Conservation (phyloP, 2,329 filamentous ascomycete species). For the Fusarium sp. region DNA sequence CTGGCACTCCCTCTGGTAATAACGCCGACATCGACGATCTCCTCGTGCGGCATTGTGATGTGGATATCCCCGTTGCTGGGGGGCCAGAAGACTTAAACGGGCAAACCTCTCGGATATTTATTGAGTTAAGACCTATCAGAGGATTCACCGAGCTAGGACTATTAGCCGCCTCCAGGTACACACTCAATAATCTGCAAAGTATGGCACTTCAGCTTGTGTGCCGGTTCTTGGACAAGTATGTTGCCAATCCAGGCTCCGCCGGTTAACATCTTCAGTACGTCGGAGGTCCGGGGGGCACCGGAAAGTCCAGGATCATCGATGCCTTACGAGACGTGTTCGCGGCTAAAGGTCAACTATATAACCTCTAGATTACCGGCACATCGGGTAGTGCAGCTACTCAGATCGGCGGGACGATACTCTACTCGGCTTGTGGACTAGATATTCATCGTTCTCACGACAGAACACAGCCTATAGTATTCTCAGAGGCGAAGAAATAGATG, state of each 20-base stretch:
- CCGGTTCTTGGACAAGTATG: constrained; percentile 11
- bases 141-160: constrained; percentile 6
- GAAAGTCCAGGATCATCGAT: constrained; percentile 13
- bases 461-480: background rate
- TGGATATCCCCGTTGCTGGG: too few relatives aligned
- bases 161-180: constrained; percentile 1
- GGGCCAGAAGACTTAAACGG: too few relatives aligned
- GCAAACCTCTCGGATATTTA: too few relatives aligned
- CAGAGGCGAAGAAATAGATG: constrained; percentile 15
- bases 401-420: constrained; percentile 3
- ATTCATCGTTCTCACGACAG: background rate
- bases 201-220: constrained; percentile 18
- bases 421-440: background rate
- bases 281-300: constrained; percentile 8
- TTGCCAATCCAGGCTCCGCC: background rate
- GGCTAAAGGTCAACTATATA: constrained; percentile 2
- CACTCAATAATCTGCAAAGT: constrained; percentile 13
- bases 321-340: constrained; percentile 4
- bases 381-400: constrained; percentile 8
- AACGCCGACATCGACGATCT: constrained; percentile 14
- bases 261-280: constrained; percentile 12
- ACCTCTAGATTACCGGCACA: constrained; percentile 5
- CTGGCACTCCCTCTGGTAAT: background rate
- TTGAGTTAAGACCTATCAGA: too few relatives aligned
- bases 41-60: constrained; percentile 7